phyloP scores from a whole-genome alignment of 345 rosid species.

The Ceriops tagal region DNA sequence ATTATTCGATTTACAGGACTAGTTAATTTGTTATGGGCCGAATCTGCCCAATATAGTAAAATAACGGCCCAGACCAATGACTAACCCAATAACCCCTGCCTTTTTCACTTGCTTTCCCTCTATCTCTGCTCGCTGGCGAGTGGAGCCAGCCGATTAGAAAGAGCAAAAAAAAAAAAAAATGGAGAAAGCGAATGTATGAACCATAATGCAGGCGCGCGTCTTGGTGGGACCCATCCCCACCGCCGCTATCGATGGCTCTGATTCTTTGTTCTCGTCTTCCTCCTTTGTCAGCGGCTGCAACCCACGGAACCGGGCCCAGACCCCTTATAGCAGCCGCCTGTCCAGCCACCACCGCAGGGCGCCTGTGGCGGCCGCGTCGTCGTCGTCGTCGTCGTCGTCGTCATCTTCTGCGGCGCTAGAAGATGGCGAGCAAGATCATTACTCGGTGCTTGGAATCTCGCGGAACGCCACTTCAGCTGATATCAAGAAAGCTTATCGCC shows the following conservation, averaged over 20 bases:
- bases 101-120: too few species aligned
- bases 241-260: constrained; percentile 27
- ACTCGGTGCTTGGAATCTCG: constrained; percentile 64
- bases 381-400: constrained; percentile 29
- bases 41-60: too few species aligned
- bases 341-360: constrained; percentile 26
- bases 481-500: constrained; percentile 77
- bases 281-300: constrained; percentile 4
- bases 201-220: constrained; percentile 64
- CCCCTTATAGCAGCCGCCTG: constrained; percentile 15
- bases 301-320: constrained; percentile 12
- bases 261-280: constrained; percentile 26
- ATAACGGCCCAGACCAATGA: too few species aligned
- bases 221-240: constrained; percentile 63
- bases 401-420: constrained; percentile 34
- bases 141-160: background rate
- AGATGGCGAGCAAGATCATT: constrained; percentile 55
- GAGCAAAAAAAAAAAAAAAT: background rate
- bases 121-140: too few species aligned
- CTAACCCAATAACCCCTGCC: too few species aligned
- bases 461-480: constrained; percentile 55
- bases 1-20: too few species aligned
- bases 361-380: constrained; percentile 17
- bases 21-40: too few species aligned
- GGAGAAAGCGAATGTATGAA: constrained; percentile 11